Evolutionary conservation across 2,329 filamentous ascomycete species (phyloP).

Genomic region (Sclerotinia glacialis): DNA sequence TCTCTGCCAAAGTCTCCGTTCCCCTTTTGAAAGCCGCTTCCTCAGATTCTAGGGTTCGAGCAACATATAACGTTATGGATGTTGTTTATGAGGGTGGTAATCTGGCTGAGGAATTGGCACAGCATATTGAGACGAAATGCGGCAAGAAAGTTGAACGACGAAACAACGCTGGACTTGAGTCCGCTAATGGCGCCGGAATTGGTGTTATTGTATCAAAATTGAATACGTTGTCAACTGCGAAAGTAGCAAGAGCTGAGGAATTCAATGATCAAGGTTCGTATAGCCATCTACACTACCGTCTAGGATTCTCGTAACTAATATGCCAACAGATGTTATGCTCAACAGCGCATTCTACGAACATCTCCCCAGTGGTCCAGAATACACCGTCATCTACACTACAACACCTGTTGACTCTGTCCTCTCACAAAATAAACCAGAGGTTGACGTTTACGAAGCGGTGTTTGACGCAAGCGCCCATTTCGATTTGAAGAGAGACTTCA

Average conservation of each 20-base stretch:
- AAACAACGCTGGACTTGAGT: slow-evolving; percentile 40
- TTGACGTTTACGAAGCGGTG: slow-evolving; percentile 57
- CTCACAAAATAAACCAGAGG: slow-evolving; percentile 8
- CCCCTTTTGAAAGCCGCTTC: slow-evolving; percentile 47
- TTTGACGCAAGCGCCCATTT: slow-evolving; percentile 63
- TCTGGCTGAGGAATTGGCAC: slow-evolving; percentile 43
- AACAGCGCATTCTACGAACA: slow-evolving; percentile 41
- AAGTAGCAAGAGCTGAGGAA: slow-evolving; percentile 44
- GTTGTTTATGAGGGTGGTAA: slow-evolving; percentile 48
- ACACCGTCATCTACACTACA: slow-evolving; percentile 75
- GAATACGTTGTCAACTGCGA: not conserved
- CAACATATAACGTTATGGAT: slow-evolving; percentile 48
- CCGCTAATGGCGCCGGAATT: slow-evolving; percentile 42
- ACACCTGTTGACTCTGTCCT: slow-evolving; percentile 45
- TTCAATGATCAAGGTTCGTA: slow-evolving; percentile 49
- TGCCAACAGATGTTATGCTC: slow-evolving; percentile 31
- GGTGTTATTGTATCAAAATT: not conserved
- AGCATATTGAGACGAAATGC: slow-evolving; percentile 50
- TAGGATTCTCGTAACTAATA: not conserved
- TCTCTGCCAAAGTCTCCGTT: slow-evolving; percentile 50
- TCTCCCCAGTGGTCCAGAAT: slow-evolving; percentile 43
- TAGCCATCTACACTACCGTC: not conserved
- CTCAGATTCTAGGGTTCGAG: slow-evolving; percentile 26
- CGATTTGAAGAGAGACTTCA: slow-evolving; percentile 65
- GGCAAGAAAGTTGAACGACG: slow-evolving; percentile 29